These are phyloP conservation scores for Fomitopsis betulina DNA, from an alignment of 1,284 basidiomycete species.

Conservation along the genomic window DNA sequence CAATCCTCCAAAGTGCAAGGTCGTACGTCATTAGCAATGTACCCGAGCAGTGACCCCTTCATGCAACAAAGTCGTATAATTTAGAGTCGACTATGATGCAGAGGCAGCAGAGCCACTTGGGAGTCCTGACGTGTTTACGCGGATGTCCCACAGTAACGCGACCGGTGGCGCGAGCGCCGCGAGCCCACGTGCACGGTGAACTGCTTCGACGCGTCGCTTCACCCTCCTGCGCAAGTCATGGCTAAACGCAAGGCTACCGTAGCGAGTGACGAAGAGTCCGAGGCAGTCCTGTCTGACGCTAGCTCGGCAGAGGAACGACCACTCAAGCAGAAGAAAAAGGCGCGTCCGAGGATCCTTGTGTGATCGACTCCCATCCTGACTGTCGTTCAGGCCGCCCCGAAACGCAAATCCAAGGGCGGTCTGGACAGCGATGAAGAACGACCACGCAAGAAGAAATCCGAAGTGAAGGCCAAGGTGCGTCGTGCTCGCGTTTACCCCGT, in stretches of 20 bases:
- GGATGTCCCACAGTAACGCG: conserved; percentile 15
- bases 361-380: neutral
- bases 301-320: conserved; percentile 10
- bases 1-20: too few relatives aligned
- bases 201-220: conserved; percentile 13
- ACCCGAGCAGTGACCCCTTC: too few relatives aligned
- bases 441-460: neutral
- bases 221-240: conserved; percentile 21
- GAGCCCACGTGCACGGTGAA: conserved; percentile 1
- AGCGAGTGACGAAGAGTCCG: conserved; percentile 26
- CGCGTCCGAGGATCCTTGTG: conserved; percentile 5
- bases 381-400: neutral
- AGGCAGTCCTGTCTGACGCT: neutral
- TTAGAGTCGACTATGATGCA: too few relatives aligned
- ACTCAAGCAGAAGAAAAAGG: conserved; percentile 14
- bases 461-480: neutral
- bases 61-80: too few relatives aligned
- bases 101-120: too few relatives aligned
- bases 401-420: neutral
- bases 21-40: too few relatives aligned
- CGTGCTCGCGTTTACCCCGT: neutral
- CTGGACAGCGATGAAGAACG: conserved; percentile 11
- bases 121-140: too few relatives aligned
- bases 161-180: neutral
- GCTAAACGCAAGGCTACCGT: conserved; percentile 31